Base-by-base conservation (phyloP, 352 stramenopile genomes). In the Thalassiosira hispida region DNA sequence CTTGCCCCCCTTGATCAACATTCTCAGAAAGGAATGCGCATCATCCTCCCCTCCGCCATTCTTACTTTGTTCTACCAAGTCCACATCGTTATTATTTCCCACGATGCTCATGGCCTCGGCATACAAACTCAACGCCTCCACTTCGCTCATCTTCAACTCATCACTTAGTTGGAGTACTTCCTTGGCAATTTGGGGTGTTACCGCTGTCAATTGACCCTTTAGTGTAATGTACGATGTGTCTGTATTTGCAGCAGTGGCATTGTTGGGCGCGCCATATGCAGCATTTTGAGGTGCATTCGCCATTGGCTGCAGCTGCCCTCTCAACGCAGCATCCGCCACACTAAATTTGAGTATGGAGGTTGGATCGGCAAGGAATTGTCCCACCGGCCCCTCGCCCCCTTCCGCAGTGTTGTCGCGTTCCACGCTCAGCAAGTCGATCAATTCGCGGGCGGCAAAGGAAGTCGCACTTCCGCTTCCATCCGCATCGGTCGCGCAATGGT, bases 121-220 rank as follows among this genome's bases (percentile, higher is more conserved):
- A 62, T 84, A 90, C 42, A 93, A 74, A 25, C 47, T 53, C 11
- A 89, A 59, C n/a, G 77, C 84, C 38, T 90, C 61, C 9, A 62
- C 42, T 33, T 89, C 78, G 14, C 52, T 73, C 9, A 93, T 62
- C 29, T 76, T 56, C 44, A 93, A 79, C 60, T 92, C 85, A 4
- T 88, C 73, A 3, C 82, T 47, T 8, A 93, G 62, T 35, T 64
- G 38, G 4, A 86, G 22, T 25, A 89, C 73, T 38, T 90, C 69
- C 22, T 70, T 6, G 0, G 85, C 57, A 14, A 90, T 86, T 16
- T 61, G 56, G n/a, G 72, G 61, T 3, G 74, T 91, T 14, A 93
- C 42, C 1, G 62, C 73, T 0, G 80, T 69, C 16, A 62, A 12
- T 67, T 63, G 44, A 9, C 59, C 38, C 2, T 69, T n/a, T 14